Evolutionary conservation across 116 monocot genomes (phyloP), one percentile per base, ranked within the genome.

Genomic region (Papilionanthe hybrid): DNA sequence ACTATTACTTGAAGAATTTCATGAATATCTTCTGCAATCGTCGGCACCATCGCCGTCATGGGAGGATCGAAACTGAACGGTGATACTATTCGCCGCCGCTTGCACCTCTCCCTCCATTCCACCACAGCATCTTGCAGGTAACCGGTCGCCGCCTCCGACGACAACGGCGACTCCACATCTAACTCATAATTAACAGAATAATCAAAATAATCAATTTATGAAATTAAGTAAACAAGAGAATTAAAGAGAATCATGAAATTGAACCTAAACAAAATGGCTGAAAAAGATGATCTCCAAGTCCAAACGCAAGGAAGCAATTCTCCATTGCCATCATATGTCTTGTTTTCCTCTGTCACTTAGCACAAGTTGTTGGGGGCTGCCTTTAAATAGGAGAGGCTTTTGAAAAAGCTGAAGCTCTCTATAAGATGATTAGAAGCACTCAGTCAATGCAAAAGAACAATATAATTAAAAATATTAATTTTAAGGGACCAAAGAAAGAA

Each of bases 121-220:
- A 42, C 79, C 78, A 91, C 83, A 56, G 89, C 91, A 37, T 93
- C 93, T 76, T 95, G 86, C 56, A 95, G 71, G 78, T 91, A 93
- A 10, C 93, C 95, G 0, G 87, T 87, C 9, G 86, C 85, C 18
- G 79, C 68, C 77, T 90, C 88, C 28, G 85, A 86, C 73, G 83
- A 90, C 32, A 55, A 22, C 9, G 84, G 80, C 67, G 88, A 82
- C 15, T 82, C 50, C 63, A 19, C 18, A 84, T 81, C 12, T 53
- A 7, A 29, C 13, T 9, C 63, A 76, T 20, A 13, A 9, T 49
- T 42, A 82, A 15, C 15, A 32, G 12, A 19, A 45, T 4, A 27
- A 37, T 0, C 5, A 32, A 69, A 50, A 6, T 4, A 13, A 53
- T 49, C 23, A 28, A 57, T 18, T 42, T 42, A 63, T 7, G 25